Base-by-base conservation (phyloP, 1,284 basidiomycete species). In the Ceratobasidium sp. region DNA sequence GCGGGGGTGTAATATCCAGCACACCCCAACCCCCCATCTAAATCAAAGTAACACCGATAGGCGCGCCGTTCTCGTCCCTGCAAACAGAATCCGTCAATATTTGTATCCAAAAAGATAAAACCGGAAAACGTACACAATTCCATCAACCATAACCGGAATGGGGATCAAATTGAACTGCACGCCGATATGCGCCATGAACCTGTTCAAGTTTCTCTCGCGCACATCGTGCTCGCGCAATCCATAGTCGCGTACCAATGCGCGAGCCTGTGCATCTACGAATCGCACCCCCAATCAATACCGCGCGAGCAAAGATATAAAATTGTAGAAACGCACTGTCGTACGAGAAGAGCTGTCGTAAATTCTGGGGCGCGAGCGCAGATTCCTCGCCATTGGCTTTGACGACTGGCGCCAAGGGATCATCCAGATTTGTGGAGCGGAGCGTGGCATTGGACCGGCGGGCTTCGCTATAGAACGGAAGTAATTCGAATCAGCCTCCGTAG, bases 381-480 rank as follows among this genome's bases (percentile, higher is more conserved):
- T 77, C 80, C 59, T 79, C 82, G 1, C 87, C 87, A 74, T 87
- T 83, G 2, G 80, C 76, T 72, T 82, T 86, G 73, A 86, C 73
- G n/a, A 89, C 81, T 1, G 80, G 77, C 7, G 80, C 79, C 46
- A 89, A 79, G 0, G 78, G 77, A 61, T 87, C 86, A 73, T 84
- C 80, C 23, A 85, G 76, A 76, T 86, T 81, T 49, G 78, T 82
- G 0, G 80, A 76, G n/a, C 84, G 80, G 18, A 86, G 70, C 2
- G 75, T 78, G 2, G 86, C 81, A 77, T 89, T 89, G 32, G 75
- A 77, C n/a, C 82, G 81, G 64, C 88, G 82, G 21, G 87, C 84
- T 74, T 86, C 81, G 1, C 88, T 87, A 73, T 9, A 57, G 18
- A 69, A 26, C 26, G 32, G 46, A 38, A 11, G 35, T 38, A 38